Conservation (phyloP, 2,329 filamentous ascomycete genomes). For the Elsinoe necatrix region DNA sequence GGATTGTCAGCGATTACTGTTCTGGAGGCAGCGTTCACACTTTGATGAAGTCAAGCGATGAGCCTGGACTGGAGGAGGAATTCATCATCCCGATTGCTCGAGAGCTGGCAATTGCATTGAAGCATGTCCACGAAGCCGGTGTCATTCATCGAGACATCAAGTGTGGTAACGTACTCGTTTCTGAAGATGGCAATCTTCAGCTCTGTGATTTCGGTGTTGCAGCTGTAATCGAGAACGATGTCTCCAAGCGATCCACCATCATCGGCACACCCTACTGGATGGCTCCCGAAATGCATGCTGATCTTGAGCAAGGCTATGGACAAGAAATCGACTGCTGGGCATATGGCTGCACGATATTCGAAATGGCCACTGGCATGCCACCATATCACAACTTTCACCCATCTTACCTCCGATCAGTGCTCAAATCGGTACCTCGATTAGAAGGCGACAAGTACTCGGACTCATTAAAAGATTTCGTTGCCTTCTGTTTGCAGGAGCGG, state of each 20-base stretch:
- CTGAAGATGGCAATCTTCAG: conserved; percentile 67
- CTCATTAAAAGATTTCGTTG: conserved; percentile 59
- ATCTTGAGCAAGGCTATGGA: conserved; percentile 33
- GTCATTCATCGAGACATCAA: conserved; percentile 60
- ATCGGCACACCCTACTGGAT: conserved; percentile 82
- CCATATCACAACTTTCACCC: conserved; percentile 56
- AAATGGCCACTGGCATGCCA: conserved; percentile 70
- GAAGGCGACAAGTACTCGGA: conserved; percentile 64
- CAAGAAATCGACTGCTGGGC: conserved; percentile 67
- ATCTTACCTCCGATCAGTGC: conserved; percentile 45
- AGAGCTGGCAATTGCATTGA: conserved; percentile 53
- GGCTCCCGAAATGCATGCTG: conserved; percentile 58
- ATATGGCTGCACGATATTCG: conserved; percentile 70
- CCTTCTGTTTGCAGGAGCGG: conserved; percentile 63
- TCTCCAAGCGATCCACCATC: conserved; percentile 70
- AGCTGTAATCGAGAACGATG: conserved; percentile 64
- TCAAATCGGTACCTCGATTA: conserved; percentile 58
- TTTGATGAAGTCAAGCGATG: conserved; percentile 43
- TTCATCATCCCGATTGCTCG: conserved; percentile 57
- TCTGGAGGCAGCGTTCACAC: conserved; percentile 71
- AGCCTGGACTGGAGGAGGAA: conserved; percentile 45
- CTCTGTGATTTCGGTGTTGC: conserved; percentile 81
- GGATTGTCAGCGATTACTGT: conserved; percentile 83
- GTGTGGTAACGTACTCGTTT: conserved; percentile 69
- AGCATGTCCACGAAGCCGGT: conserved; percentile 56